A percentile compares a stretch with the other conserved stretches of the same genome.
Conservation (phyloP, 2,329 filamentous ascomycete genomes). For the Colletotrichum cereale region DNA sequence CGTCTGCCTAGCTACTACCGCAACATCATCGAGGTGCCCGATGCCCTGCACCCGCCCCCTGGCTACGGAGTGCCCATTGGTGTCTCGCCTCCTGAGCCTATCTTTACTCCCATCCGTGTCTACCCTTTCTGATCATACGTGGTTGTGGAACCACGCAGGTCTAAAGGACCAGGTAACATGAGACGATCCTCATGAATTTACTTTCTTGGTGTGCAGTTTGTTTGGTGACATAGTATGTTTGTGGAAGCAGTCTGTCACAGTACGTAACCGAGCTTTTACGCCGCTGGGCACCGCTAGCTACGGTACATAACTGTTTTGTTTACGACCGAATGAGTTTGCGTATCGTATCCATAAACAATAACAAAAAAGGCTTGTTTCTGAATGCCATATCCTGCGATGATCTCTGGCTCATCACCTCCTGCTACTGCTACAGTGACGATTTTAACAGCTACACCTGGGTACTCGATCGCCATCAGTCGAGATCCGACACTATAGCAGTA, state of each 20-base stretch:
- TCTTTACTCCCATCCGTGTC: not conserved
- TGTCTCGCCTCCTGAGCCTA: not conserved
- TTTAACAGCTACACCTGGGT: not conserved
- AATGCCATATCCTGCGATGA: not conserved
- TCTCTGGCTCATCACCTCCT: not conserved
- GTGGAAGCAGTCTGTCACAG: not conserved
- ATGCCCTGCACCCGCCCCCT: conserved; percentile 58
- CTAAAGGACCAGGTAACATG: not conserved
- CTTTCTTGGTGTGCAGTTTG: not conserved
- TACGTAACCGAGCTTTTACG: not conserved
- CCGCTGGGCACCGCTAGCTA: not conserved
- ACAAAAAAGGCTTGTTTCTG: not conserved
- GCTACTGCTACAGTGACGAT: not conserved
- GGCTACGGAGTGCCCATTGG: conserved; percentile 48
- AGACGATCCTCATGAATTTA: not conserved
- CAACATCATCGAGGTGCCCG: conserved; percentile 54
- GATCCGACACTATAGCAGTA: not conserved
- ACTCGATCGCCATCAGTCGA: not conserved
- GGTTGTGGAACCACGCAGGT: not conserved
- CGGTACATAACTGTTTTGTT: not conserved
- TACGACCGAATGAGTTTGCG: not conserved
- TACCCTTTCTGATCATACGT: not conserved
- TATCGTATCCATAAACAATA: not conserved
- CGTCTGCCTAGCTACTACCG: conserved; percentile 57
- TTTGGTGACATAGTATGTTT: not conserved